Evolutionary conservation across 2,329 filamentous ascomycete species (phyloP).

Genomic region (Pseudocercospora vitis): DNA sequence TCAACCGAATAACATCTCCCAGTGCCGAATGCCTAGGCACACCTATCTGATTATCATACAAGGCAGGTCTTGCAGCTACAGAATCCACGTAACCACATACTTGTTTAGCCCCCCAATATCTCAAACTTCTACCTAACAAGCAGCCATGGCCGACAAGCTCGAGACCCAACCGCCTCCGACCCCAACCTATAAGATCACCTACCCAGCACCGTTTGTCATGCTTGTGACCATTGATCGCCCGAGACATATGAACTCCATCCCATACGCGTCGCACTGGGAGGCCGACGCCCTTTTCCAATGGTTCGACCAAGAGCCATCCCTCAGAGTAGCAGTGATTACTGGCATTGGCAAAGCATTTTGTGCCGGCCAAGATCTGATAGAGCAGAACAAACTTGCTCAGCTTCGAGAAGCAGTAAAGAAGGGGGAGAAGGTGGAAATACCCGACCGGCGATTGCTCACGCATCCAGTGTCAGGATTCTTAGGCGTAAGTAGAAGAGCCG

Average conservation of each 20-base stretch:
- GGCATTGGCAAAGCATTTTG: constrained; percentile 58
- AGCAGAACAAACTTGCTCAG: constrained; percentile 39
- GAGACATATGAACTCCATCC: constrained; percentile 50
- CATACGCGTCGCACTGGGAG: constrained; percentile 49
- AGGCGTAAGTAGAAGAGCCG: constrained; percentile 56
- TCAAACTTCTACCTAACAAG: neutral
- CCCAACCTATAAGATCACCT: constrained; percentile 41
- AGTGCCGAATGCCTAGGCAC: constrained; percentile 2
- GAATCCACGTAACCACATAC: too few relatives aligned
- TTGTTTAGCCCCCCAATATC: neutral
- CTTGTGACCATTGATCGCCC: constrained; percentile 57
- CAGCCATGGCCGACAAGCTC: constrained; percentile 23
- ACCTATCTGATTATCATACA: neutral
- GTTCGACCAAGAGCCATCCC: constrained; percentile 48
- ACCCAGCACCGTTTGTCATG: constrained; percentile 50
- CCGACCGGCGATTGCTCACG: constrained; percentile 26
- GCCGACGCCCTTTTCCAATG: constrained; percentile 53
- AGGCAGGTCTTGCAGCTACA: too few relatives aligned
- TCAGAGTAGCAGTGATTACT: constrained; percentile 46
- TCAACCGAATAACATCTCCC: neutral
- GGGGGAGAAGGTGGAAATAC: constrained; percentile 29
- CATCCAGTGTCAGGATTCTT: constrained; percentile 50
- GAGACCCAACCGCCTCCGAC: constrained; percentile 27
- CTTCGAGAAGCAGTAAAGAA: constrained; percentile 24
- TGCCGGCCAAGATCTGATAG: constrained; percentile 57